Evolutionary conservation across 2,329 filamentous ascomycete species (phyloP), one percentile per base, ranked within the genome.

Genomic region (Botrytis porri): DNA sequence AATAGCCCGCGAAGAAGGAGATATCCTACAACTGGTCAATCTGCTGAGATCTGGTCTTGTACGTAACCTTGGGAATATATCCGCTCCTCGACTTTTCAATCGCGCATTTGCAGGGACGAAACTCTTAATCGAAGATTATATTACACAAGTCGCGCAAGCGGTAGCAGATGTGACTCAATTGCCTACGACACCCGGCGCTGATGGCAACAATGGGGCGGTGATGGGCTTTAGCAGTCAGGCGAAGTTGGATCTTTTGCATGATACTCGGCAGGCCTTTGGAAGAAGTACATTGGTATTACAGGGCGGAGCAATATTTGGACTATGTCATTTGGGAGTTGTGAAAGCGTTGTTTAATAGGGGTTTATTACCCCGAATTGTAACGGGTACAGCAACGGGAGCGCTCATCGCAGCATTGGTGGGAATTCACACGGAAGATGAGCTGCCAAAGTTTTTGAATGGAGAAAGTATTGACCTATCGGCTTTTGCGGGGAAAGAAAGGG

Each of bases 11-110:
- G 89, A 93, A 77, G 87, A 90, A 62, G 89, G 89, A 76, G 92
- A 97, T 81, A 87, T 95, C 61, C 86, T 93, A 72, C 88, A 88
- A 25, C 85, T 97, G 12, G 90, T 94, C 74, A 94, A 94, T 79
- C 86, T 97, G 29, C 86, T 97, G 57, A 91, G 94, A 39, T 94
- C 93, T 22, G 94, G 90, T 4, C 85, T 92, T 29, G 88, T 97
- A 43, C 90, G 95, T 51, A 97, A 98, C 79, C 85, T 97, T n/a
- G 95, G 94, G 73, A 97, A 97, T 80, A 97, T 98, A 77, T 93
- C 93, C 1, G 88, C 91, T 1, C 89, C 93, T 3, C 90, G 90
- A 75, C 85, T 98, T 1, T 98, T 94, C 83, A 95, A 95, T 78
- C 88, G 91, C 73, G 92, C 93, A 20, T 96, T 96, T 80, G 92